A percentile compares a stretch with the other conserved stretches of the same genome.
Conservation (phyloP, 169 alveolate genomes). For the Plasmodium vinckei region DNA sequence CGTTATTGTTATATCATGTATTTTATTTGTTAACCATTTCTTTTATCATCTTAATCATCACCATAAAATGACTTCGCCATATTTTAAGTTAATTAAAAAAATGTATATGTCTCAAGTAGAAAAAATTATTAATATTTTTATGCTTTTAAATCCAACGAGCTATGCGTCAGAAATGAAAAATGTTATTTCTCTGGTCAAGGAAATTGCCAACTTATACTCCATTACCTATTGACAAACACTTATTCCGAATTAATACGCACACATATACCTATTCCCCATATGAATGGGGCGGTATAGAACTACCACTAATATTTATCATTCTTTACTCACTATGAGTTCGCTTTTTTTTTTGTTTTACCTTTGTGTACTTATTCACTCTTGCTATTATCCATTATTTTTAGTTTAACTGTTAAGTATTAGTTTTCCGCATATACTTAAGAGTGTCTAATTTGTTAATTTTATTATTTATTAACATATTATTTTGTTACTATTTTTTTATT, state of each 20-base stretch:
- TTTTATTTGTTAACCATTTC: slow-evolving; percentile 69
- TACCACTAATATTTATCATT: no score
- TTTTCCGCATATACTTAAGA: no score
- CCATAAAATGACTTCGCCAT: slow-evolving; percentile 4
- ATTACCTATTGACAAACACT: slow-evolving; percentile 3
- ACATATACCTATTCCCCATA: no score
- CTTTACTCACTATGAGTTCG: no score
- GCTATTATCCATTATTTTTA: no score
- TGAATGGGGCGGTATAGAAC: no score
- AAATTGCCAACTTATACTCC: slow-evolving; percentile 43
- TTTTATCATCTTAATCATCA: slow-evolving; percentile 40
- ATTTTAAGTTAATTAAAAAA: slow-evolving; percentile 3
- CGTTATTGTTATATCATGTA: slow-evolving; percentile 53
- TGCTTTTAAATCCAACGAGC: slow-evolving; percentile 18
- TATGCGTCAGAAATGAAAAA: slow-evolving; percentile 16
- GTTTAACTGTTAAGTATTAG: no score
- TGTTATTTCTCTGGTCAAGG: slow-evolving; percentile 37
- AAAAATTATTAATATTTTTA: slow-evolving; percentile 60
- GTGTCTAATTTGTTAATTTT: no score
- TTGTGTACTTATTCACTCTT: no score
- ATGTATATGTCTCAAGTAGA: slow-evolving; percentile 38
- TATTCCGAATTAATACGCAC: slow-evolving; percentile 3
- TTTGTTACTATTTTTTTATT: no score
- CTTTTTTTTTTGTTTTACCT: no score
- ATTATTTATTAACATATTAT: no score